Evolutionary conservation across 345 rosid species (phyloP), one percentile per base, ranked within the genome.

Genomic region (Turnera subulata): DNA sequence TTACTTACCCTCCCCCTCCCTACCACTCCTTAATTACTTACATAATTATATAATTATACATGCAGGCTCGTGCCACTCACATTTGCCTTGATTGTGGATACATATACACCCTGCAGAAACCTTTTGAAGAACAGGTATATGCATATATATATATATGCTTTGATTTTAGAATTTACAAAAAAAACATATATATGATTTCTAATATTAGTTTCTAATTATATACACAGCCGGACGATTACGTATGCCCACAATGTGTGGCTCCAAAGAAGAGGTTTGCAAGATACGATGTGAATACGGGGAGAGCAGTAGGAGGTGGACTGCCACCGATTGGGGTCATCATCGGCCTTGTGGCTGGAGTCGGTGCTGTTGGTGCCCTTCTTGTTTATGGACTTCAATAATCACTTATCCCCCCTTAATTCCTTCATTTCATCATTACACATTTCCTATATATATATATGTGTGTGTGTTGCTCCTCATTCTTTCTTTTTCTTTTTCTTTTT

Each of bases 1-100:
- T n/a, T n/a, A n/a, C n/a, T n/a, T n/a, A n/a, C n/a, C n/a, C n/a
- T n/a, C n/a, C n/a, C n/a, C n/a, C n/a, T n/a, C n/a, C n/a, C n/a
- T n/a, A n/a, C n/a, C n/a, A n/a, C n/a, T n/a, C n/a, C n/a, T n/a
- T 29, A 29, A 8, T 29, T 29, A 29, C 5, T 29, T 29, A 29
- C 5, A 3, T 29, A 29, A 8, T 45, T 43, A 15, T 43, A 18
- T 18, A 43, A 43, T 13, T 43, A 16, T 15, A 15, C 7, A 29
- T 68, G 75, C 89, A 91, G 98, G 79, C 84, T 35, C 82, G 81
- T 74, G 96, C 98, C 58, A 81, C 93, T 56, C 98, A 92, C 82
- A 92, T 88, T 51, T 92, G 98, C 73, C 75, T 92, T 38, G 98
- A 92, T 60, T 92, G 98, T 66, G 98, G 98, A 68, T 92, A 61